These are phyloP conservation scores for Paraphoma chrysanthemicola DNA, from an alignment of 2,329 filamentous ascomycete species.

Conservation along the genomic window DNA sequence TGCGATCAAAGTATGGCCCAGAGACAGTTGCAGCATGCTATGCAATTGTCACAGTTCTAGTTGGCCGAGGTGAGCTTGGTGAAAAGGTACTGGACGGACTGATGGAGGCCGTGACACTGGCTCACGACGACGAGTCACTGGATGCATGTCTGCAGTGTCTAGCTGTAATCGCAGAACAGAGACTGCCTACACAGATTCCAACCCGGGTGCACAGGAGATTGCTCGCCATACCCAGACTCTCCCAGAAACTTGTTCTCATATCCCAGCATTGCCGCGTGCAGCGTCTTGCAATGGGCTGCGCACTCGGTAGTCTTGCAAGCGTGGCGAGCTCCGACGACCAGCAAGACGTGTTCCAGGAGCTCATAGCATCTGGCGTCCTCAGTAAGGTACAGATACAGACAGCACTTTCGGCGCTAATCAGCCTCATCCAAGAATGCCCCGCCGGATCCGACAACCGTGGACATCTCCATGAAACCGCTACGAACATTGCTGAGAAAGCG, in stretches of 20 bases:
- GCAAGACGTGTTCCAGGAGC: conserved; percentile 62
- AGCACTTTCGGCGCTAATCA: conserved; percentile 69
- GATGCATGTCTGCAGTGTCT: conserved; percentile 79
- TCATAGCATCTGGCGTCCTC: conserved; percentile 67
- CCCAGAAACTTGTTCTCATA: conserved; percentile 66
- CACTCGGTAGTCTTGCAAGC: conserved; percentile 53
- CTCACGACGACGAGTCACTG: conserved; percentile 77
- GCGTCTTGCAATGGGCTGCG: conserved; percentile 75
- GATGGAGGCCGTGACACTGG: conserved; percentile 85
- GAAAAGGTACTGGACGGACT: conserved; percentile 83
- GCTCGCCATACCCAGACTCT: conserved; percentile 67
- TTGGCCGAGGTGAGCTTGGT: conserved; percentile 79
- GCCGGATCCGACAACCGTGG: conserved; percentile 38
- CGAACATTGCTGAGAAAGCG: conserved; percentile 37
- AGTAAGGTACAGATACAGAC: conserved; percentile 69
- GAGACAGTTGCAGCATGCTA: conserved; percentile 87
- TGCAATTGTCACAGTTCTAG: conserved; percentile 87
- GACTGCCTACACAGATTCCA: conserved; percentile 73
- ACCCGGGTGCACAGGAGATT: conserved; percentile 73
- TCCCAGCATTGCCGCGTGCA: conserved; percentile 71
- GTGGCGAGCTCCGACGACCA: conserved; percentile 27
- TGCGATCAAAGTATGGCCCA: conserved; percentile 76
- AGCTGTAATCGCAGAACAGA: conserved; percentile 81
- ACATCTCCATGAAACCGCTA: conserved; percentile 40
- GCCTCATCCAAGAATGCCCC: conserved; percentile 51